Evolutionary conservation across 768 basidiomycete genomes (phyloP).

Genomic region (Phaffia tasmanica): DNA sequence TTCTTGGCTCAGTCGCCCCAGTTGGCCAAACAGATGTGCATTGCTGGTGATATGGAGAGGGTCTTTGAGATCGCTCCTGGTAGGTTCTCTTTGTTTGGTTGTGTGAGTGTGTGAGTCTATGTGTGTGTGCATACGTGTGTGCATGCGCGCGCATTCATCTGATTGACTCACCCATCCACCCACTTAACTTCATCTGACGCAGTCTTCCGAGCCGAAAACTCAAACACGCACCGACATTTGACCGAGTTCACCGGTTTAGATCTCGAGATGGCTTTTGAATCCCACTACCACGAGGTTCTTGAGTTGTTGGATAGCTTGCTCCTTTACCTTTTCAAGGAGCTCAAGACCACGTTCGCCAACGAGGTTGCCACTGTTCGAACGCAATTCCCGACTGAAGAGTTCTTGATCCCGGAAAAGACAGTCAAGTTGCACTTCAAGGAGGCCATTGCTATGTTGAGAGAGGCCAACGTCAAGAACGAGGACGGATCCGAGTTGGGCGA

Average conservation of each 20-base stretch:
- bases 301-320: slow-evolving; percentile 81
- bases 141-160: background rate
- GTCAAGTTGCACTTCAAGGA: slow-evolving; percentile 73
- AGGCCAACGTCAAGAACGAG: slow-evolving; percentile 50
- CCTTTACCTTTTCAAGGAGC: slow-evolving; percentile 70
- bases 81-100: slow-evolving; percentile 20
- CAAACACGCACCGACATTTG: slow-evolving; percentile 90
- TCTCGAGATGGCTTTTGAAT: slow-evolving; percentile 97
- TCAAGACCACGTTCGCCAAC: slow-evolving; percentile 60
- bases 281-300: slow-evolving; percentile 96
- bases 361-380: slow-evolving; percentile 72
- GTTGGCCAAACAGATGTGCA: slow-evolving; percentile 97
- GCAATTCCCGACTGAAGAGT: slow-evolving; percentile 92
- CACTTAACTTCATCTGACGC: slow-evolving; percentile 35
- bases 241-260: slow-evolving; percentile 98
- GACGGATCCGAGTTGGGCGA: slow-evolving; percentile 45
- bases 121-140: too few relatives aligned
- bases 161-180: background rate
- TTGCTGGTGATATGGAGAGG: slow-evolving; percentile 93
- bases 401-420: slow-evolving; percentile 87
- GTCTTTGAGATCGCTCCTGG: slow-evolving; percentile 85
- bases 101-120: too few relatives aligned
- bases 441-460: slow-evolving; percentile 73
- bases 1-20: slow-evolving; percentile 96
- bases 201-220: slow-evolving; percentile 95